Conservation (phyloP, 352 stramenopile genomes). For the Poterioochromonas sp. region DNA sequence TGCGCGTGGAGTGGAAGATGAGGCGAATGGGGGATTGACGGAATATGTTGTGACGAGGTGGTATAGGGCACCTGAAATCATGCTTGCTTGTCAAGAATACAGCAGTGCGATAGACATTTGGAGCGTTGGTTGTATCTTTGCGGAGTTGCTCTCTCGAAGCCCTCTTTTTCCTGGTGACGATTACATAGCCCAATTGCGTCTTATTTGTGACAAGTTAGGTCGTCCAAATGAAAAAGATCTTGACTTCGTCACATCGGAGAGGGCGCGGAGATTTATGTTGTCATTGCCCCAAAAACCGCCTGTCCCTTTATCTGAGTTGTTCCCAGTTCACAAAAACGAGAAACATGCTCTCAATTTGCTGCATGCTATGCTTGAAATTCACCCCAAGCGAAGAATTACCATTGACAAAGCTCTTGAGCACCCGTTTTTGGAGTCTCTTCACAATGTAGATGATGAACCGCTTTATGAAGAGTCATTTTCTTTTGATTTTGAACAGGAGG, state of each 20-base stretch:
- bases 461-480: background rate
- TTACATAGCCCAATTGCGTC: constrained; percentile 97
- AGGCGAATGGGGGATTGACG: constrained; percentile 55
- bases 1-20: constrained; percentile 61
- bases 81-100: constrained; percentile 50
- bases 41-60: constrained; percentile 86
- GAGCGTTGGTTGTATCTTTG: constrained; percentile 97
- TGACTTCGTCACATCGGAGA: constrained; percentile 91
- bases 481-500: constrained; percentile 27
- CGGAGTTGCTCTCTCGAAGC: constrained; percentile 92
- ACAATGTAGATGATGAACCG: constrained; percentile 60
- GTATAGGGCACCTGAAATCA: constrained; percentile 79
- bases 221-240: constrained; percentile 83
- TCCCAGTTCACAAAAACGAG: constrained; percentile 56
- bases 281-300: constrained; percentile 52
- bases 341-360: constrained; percentile 61
- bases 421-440: constrained; percentile 85
- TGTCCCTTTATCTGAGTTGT: constrained; percentile 53
- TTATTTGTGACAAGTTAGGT: constrained; percentile 92
- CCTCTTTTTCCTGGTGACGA: constrained; percentile 96
- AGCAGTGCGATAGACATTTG: constrained; percentile 74
- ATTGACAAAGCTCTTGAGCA: constrained; percentile 88
- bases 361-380: constrained; percentile 74
- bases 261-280: constrained; percentile 69
- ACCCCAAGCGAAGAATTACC: constrained; percentile 87